Base-by-base conservation (phyloP, 2,329 filamentous ascomycete genomes). In the Monosporascus cannonballus region DNA sequence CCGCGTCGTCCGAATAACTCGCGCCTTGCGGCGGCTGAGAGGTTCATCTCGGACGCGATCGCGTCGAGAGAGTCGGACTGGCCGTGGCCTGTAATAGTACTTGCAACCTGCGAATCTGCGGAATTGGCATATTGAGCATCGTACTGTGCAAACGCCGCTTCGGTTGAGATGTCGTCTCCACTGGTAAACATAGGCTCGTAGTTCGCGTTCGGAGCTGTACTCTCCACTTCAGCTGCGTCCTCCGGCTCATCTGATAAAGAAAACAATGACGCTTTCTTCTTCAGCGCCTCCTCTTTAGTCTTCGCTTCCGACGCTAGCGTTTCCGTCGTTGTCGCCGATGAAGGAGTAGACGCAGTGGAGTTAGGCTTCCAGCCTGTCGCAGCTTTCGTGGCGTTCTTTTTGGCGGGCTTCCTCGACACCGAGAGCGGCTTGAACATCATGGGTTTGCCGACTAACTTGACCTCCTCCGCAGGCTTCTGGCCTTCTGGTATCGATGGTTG, bases 391-490 rank as follows among this genome's bases (percentile, higher is more conserved):
- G 76, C 73, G 63, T 80, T 85, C 72, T 86, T 90, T 72, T 88
- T 90, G 57, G 80, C 81, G 30, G 84, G 78, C 57, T 87, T 90
- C 56, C 89, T 80, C 17, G 85, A 83, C 15, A 96, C 91, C 1
- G 92, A 96, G 38, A 96, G 75, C 3, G 93, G 93, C 66, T 86
- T 88, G 70, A 97, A 96, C 83, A 90, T 89, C 69, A 92, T 82
- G 14, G 90, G 83, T 61, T 92, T 94, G 20, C 88, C 89, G 2
- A 86, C 80, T 15, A 88, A 71, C 70, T 89, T 86, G 17, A 87
- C 79, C 53, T 86, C 82, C 2, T 80, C 76, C n/a, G 78, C 79
- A 25, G 78, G 70, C 62, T 83, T 83, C 62, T 83, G 77, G 42
- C 79, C 78, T 14, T 73, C 74, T 1, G 79, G 76, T 61, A 81